These are phyloP conservation scores for Salvia rosmarinus DNA, from an alignment of 257 asterid species.

Conservation along the genomic window DNA sequence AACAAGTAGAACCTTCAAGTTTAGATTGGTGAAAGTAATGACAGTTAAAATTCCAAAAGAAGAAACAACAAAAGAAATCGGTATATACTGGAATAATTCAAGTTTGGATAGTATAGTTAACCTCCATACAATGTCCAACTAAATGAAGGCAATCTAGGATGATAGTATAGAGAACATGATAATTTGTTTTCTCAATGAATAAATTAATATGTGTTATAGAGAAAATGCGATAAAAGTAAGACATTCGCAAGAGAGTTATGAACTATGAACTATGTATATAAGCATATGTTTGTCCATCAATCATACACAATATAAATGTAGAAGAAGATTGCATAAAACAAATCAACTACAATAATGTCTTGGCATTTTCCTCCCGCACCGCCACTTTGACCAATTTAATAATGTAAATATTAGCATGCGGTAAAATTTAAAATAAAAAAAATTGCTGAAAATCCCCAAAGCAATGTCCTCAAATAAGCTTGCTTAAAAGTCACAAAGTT, in stretches of 20 bases:
- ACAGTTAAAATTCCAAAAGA: background rate
- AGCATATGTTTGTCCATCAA: background rate
- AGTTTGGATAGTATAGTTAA: background rate
- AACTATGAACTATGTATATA: background rate
- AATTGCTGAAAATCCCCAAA: conserved; percentile 19
- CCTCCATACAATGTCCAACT: background rate
- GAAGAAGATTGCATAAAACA: background rate
- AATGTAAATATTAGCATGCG: background rate
- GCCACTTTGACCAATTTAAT: background rate
- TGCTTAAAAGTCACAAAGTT: background rate
- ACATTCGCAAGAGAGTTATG: background rate
- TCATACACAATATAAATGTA: background rate
- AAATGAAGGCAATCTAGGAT: background rate
- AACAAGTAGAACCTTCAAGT: background rate
- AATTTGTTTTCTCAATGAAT: background rate
- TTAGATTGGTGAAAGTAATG: background rate
- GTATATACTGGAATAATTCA: background rate
- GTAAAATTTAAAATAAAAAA: background rate
- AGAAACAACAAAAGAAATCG: background rate
- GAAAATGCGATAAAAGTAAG: background rate
- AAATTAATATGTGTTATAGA: background rate
- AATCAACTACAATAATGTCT: background rate
- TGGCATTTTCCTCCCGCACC: background rate
- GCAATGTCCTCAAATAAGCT: background rate
- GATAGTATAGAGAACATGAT: background rate